phyloP scores from a whole-genome alignment of 2,329 filamentous ascomycete genomes.

The Aureobasidium sp. region DNA sequence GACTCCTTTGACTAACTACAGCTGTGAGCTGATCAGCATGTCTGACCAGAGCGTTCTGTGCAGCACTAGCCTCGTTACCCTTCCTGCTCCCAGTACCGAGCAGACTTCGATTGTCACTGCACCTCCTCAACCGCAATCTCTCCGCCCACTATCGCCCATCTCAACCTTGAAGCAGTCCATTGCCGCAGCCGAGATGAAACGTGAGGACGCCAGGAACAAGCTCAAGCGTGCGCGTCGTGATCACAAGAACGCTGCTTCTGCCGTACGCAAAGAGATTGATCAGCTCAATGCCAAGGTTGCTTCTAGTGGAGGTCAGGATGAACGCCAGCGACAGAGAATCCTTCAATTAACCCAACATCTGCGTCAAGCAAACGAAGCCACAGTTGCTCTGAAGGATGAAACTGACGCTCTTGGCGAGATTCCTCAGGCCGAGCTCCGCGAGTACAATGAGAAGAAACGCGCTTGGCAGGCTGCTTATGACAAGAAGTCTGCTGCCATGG shows the following conservation, averaged over 20 bases:
- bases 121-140: conserved; percentile 50
- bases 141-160: conserved; percentile 66
- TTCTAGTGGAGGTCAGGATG: conserved; percentile 62
- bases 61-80: conserved; percentile 63
- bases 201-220: conserved; percentile 59
- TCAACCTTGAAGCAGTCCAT: conserved; percentile 72
- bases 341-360: conserved; percentile 68
- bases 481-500: conserved; percentile 41
- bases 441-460: conserved; percentile 50
- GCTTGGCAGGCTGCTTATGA: conserved; percentile 49
- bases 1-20: conserved; percentile 66
- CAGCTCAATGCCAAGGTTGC: conserved; percentile 57
- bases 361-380: conserved; percentile 59
- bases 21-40: conserved; percentile 67
- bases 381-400: conserved; percentile 47
- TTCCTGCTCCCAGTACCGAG: conserved; percentile 49
- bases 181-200: conserved; percentile 59
- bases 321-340: conserved; percentile 66
- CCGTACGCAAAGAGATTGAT: conserved; percentile 66
- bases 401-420: conserved; percentile 58
- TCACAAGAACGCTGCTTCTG: conserved; percentile 60
- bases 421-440: conserved; percentile 53
- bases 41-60: conserved; percentile 59
- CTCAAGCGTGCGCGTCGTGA: conserved; percentile 67
- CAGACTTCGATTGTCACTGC: conserved; percentile 34